Percentiles rank a stretch among this genome's conserved stretches.
phyloP scores from a whole-genome alignment of 1,139 yeast genomes.

The Fermentozyma sake region DNA sequence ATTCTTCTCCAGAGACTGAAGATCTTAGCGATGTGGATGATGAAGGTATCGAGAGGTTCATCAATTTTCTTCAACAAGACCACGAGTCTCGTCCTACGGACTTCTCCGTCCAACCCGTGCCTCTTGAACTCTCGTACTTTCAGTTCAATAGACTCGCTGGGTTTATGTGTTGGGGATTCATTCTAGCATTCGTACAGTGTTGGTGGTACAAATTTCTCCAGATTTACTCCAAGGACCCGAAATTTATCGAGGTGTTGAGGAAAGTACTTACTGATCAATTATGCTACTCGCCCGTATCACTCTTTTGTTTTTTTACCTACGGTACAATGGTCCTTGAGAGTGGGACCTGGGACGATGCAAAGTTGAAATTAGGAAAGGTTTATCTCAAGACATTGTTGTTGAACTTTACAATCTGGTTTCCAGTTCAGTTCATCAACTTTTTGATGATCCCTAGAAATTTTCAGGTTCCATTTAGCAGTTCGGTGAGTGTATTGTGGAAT shows the following conservation, averaged over 20 bases:
- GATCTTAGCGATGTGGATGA: conserved; percentile 17
- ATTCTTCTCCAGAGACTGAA: conserved; percentile 12
- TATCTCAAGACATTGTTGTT: conserved; percentile 74
- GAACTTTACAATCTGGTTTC: conserved; percentile 90
- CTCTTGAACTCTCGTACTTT: conserved; percentile 37
- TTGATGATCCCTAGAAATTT: conserved; percentile 69
- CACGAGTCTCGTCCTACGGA: conserved; percentile 6
- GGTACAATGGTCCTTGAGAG: conserved; percentile 78
- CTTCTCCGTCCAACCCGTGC: conserved; percentile 5
- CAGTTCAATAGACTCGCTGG: conserved; percentile 70
- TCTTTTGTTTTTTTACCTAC: conserved; percentile 77
- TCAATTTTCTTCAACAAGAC: conserved; percentile 32
- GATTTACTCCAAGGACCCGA: conserved; percentile 76
- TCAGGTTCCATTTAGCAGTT: conserved; percentile 90
- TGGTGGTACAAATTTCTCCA: conserved; percentile 87
- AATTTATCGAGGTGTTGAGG: conserved; percentile 75
- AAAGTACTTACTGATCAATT: conserved; percentile 88
- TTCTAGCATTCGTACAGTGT: conserved; percentile 78
- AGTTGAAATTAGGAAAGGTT: conserved; percentile 55
- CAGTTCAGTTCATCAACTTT: conserved; percentile 87
- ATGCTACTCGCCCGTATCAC: conserved; percentile 80
- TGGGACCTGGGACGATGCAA: conserved; percentile 64
- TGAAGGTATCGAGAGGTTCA: conserved; percentile 30
- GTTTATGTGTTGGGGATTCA: conserved; percentile 83
- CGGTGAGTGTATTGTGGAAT: conserved; percentile 89